phyloP scores from a whole-genome alignment of 202 grass and related monocot genomes.

The Digitaria exilis region DNA sequence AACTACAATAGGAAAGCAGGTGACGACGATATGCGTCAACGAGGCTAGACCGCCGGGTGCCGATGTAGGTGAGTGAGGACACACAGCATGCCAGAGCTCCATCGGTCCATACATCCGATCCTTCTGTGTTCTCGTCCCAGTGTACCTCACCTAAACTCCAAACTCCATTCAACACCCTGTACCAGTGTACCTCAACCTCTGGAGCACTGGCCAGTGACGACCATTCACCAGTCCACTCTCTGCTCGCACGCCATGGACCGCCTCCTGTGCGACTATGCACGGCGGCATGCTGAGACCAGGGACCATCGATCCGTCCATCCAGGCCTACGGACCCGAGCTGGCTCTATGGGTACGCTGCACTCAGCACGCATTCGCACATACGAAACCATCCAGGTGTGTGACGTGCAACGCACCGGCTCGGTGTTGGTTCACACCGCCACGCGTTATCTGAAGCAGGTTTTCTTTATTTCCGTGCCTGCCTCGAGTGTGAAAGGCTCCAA shows the following conservation, averaged over 20 bases:
- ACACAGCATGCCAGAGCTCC: not conserved
- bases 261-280: not conserved
- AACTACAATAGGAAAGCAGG: not conserved
- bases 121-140: not conserved
- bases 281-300: constrained; percentile 6
- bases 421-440: constrained; percentile 28
- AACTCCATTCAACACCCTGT: not conserved
- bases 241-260: not conserved
- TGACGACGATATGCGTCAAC: constrained; percentile 2
- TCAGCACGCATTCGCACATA: not conserved
- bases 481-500: constrained; percentile 48
- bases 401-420: not conserved
- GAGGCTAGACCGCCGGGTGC: not conserved
- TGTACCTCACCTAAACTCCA: no score
- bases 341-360: not conserved
- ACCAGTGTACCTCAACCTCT: no score
- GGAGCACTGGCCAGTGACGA: not conserved
- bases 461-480: not conserved
- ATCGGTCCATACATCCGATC: no score
- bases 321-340: not conserved
- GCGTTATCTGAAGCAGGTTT: constrained; percentile 4
- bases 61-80: not conserved
- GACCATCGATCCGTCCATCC: constrained; percentile 12
- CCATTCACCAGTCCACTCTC: not conserved
- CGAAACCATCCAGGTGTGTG: not conserved